Evolutionary conservation across 164 flowering plant species (phyloP).

Genomic region (Cinnamomum micranthum): DNA sequence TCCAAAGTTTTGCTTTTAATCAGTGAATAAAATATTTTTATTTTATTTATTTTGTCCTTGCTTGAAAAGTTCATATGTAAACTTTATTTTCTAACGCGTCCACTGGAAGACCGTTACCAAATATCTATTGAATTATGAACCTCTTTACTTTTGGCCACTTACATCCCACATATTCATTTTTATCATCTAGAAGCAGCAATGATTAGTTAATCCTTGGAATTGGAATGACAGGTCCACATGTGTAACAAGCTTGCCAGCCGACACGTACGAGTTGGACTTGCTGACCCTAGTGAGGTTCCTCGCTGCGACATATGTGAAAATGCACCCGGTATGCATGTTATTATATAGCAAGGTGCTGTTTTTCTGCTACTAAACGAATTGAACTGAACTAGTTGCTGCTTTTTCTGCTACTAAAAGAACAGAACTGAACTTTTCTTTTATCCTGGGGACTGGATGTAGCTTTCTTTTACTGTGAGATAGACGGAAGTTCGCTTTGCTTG

Average conservation of each 20-base stretch:
- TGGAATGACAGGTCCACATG: slow-evolving; percentile 77
- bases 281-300: slow-evolving; percentile 76
- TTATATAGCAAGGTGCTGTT: neutral
- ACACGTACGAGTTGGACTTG: slow-evolving; percentile 84
- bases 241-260: slow-evolving; percentile 96
- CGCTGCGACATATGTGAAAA: slow-evolving; percentile 96
- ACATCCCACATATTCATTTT: slow-evolving; percentile 32
- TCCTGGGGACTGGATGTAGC: slow-evolving; percentile 31
- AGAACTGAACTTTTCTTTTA: slow-evolving; percentile 1
- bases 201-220: slow-evolving; percentile 9
- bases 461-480: slow-evolving; percentile 62
- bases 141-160: slow-evolving; percentile 1
- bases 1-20: neutral
- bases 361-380: neutral
- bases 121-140: neutral
- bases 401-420: neutral
- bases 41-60: neutral
- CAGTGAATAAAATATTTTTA: neutral
- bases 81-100: neutral
- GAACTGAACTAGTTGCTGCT: neutral
- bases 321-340: slow-evolving; percentile 40
- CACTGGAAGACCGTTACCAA: neutral
- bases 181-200: neutral
- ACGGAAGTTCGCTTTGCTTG: slow-evolving; percentile 59
- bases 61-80: neutral